phyloP scores from a whole-genome alignment of 1,139 yeast species.

The Blastobotrys arbuscula region DNA sequence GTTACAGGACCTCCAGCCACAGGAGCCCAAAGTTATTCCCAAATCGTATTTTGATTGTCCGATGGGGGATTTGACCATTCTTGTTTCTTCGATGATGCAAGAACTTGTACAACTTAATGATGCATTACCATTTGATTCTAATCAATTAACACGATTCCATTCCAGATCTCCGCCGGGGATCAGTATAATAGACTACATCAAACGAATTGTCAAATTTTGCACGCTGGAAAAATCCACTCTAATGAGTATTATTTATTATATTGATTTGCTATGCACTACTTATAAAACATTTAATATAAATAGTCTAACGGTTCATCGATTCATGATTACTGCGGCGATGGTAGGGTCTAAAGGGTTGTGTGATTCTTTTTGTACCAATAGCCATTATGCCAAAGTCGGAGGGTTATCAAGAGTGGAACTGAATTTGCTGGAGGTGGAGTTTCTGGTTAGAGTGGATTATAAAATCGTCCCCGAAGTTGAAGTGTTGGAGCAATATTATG shows the following conservation, averaged over 20 bases:
- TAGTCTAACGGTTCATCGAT: slow-evolving; percentile 90
- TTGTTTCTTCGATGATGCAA: slow-evolving; percentile 75
- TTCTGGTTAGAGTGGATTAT: slow-evolving; percentile 75
- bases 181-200: slow-evolving; percentile 68
- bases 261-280: slow-evolving; percentile 73
- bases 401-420: slow-evolving; percentile 84
- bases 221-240: slow-evolving; percentile 78
- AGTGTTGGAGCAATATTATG: slow-evolving; percentile 37
- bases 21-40: slow-evolving; percentile 41
- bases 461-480: slow-evolving; percentile 51
- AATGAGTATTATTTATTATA: slow-evolving; percentile 76
- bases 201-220: slow-evolving; percentile 77
- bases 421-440: slow-evolving; percentile 83
- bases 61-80: slow-evolving; percentile 58
- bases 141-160: slow-evolving; percentile 76
- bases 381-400: slow-evolving; percentile 93
- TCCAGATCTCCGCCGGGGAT: slow-evolving; percentile 89
- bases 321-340: slow-evolving; percentile 83
- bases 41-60: slow-evolving; percentile 59
- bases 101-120: slow-evolving; percentile 70
- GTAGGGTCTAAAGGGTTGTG: slow-evolving; percentile 89
- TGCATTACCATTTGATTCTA: slow-evolving; percentile 39
- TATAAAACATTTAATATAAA: slow-evolving; percentile 79
- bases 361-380: slow-evolving; percentile 89
- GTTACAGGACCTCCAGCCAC: neutral